Percentiles rank a stretch among this genome's conserved stretches.
Conservation (phyloP, 345 rosid species). For the Balakata baccata region DNA sequence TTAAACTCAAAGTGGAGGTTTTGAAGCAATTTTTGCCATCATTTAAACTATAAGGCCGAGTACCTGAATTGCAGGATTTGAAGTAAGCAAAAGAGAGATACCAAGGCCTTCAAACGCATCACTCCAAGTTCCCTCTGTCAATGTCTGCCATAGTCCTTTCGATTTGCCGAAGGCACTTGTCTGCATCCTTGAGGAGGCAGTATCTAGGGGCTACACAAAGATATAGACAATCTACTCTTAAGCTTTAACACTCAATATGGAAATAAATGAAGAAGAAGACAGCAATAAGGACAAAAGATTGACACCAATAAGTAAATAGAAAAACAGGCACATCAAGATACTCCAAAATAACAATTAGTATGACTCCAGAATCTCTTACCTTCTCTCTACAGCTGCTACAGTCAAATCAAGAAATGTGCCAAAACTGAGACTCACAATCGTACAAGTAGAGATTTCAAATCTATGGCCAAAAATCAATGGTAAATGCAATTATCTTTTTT, state of each 20-base stretch:
- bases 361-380: not conserved
- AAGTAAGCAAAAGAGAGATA: constrained; percentile 83
- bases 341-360: not conserved
- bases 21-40: not conserved
- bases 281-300: not conserved
- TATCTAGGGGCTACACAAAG: constrained; percentile 76
- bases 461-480: no score
- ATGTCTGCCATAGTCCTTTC: constrained; percentile 81
- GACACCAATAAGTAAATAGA: not conserved
- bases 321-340: not conserved
- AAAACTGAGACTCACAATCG: not conserved
- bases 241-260: no score
- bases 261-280: not conserved
- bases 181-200: constrained; percentile 95
- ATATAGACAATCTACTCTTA: constrained; percentile 14
- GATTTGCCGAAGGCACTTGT: constrained; percentile 93
- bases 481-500: not conserved
- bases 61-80: constrained; percentile 96
- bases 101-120: constrained; percentile 89
- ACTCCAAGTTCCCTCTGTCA: constrained; percentile 63
- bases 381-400: not conserved
- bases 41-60: constrained; percentile 8
- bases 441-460: no score
- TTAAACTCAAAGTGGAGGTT: not conserved
- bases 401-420: not conserved